Evolutionary conservation across 768 basidiomycete genomes (phyloP), one percentile per base, ranked within the genome.

Genomic region (Filobasidium floriforme): DNA sequence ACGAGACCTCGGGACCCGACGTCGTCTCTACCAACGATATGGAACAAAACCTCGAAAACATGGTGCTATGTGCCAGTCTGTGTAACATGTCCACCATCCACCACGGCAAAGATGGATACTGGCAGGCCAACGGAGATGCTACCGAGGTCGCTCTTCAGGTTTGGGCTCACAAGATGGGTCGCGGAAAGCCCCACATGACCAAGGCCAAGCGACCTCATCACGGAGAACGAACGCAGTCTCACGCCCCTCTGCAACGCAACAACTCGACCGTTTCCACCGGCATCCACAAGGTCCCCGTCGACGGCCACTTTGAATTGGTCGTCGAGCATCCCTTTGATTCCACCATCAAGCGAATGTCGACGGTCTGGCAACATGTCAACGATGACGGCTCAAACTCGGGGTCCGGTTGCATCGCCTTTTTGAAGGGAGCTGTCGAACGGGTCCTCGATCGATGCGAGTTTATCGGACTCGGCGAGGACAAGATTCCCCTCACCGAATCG

Each of bases 141-240:
- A 84, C 84, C 1, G 83, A 85, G 70, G 81, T 84, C 57, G 84
- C 84, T 3, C 80, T 85, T 5, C 83, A 84, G 70, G 83, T 84
- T 24, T 83, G 84, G 63, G 83, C 84, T 1, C 80, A 81, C 60
- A 83, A 82, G 66, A 78, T 84, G 54, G 80, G 80, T 1, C 79
- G 81, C 52, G 83, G 84, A 76, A 78, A 79, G 66, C 65, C 65
- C 19, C 60, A 61, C 26, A 61, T 66, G 59, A 66, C 65, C 18
- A 60, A 66, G 32, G 49, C 60, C 22, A 54, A 57, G 41, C 59
- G 65, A 52, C 59, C 41, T 10, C 59, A 46, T 15, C n/a, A 59
- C 44, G 43, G 59, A 41, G 41, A 60, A 40, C 54, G 54, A 15
- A 59, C 59, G 26, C 57, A 32, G 10, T 43, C 22, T n/a, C n/a